Evolutionary conservation across 371 early-diverging fungal species (phyloP).

Genomic region (Hamiltosporidium magnivora): DNA sequence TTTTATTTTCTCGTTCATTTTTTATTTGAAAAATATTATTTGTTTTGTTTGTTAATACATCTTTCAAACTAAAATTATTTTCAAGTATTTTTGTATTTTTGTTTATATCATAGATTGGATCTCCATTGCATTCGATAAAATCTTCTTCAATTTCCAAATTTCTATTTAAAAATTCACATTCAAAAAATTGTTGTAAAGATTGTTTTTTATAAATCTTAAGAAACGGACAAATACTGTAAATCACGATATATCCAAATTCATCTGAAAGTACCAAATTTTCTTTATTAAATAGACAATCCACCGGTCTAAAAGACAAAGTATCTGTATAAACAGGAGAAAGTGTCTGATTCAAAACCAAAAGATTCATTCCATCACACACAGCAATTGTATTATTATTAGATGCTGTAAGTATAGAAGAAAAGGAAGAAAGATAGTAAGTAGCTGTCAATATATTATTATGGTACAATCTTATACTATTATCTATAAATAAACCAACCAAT

Average conservation of each 20-base stretch:
- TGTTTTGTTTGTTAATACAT: not conserved
- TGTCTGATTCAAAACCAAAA: slow-evolving; percentile 39
- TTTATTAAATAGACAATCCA: slow-evolving; percentile 33
- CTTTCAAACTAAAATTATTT: slow-evolving; percentile 3
- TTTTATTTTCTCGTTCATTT: no score
- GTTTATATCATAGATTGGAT: slow-evolving; percentile 8
- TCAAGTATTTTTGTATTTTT: slow-evolving; percentile 24
- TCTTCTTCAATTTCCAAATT: slow-evolving; percentile 2
- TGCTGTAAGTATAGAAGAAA: not conserved
- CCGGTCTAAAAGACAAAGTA: no score
- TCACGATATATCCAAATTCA: slow-evolving; percentile 18
- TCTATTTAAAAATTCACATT: slow-evolving; percentile 24
- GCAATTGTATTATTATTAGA: slow-evolving; percentile 5
- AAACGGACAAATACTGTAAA: slow-evolving; percentile 4
- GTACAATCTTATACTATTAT: slow-evolving; percentile 39
- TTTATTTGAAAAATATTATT: slow-evolving; percentile 16
- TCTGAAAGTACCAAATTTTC: slow-evolving; percentile 35
- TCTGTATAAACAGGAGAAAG: not conserved
- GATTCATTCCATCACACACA: slow-evolving; percentile 30
- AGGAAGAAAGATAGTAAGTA: not conserved
- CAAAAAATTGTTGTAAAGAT: slow-evolving; percentile 37
- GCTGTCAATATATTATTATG: slow-evolving; percentile 9
- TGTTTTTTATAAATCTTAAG: not conserved
- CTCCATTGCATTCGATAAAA: slow-evolving; percentile 7
- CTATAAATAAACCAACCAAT: slow-evolving; percentile 31